phyloP scores from a whole-genome alignment of 352 stramenopile species.

The Globisporangium spinosum region DNA sequence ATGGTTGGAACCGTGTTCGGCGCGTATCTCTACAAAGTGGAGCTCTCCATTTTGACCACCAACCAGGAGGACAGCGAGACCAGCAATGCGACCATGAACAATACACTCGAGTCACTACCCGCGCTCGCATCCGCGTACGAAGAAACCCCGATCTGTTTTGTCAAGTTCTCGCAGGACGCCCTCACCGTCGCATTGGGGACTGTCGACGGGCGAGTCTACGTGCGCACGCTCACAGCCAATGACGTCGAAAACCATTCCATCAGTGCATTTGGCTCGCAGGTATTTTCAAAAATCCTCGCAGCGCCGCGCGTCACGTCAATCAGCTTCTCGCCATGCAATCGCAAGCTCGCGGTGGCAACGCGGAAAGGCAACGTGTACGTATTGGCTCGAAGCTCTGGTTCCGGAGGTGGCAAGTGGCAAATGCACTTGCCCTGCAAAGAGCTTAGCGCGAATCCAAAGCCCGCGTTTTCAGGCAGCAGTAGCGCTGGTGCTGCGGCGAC shows the following conservation, averaged over 20 bases:
- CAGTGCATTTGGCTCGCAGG: constrained; percentile 22
- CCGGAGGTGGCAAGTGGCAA: constrained; percentile 22
- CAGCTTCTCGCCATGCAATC: constrained; percentile 35
- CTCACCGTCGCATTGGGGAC: constrained; percentile 34
- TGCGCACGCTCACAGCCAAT: constrained; percentile 24
- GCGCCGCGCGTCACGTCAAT: constrained; percentile 54
- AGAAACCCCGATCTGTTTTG: constrained; percentile 35
- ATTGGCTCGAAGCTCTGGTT: constrained; percentile 14
- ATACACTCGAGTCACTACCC: not conserved
- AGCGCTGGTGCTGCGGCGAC: constrained; percentile 21
- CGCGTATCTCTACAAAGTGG: constrained; percentile 30
- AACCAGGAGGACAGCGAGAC: not conserved
- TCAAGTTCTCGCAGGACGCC: constrained; percentile 37
- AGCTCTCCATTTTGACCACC: not conserved
- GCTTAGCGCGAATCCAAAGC: constrained; percentile 46
- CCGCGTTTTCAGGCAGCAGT: not conserved
- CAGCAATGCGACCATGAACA: not conserved
- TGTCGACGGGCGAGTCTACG: constrained; percentile 49
- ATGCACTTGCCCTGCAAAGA: constrained; percentile 22
- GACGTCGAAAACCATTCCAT: not conserved
- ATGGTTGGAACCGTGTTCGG: constrained; percentile 35
- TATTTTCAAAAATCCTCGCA: constrained; percentile 35
- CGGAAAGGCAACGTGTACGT: constrained; percentile 71
- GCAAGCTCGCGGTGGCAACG: constrained; percentile 38
- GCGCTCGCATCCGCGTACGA: constrained; percentile 22